A percentile compares a stretch with the other conserved stretches of the same genome.
Conservation (phyloP, 2,329 filamentous ascomycete species). For the Botrytis elliptica region DNA sequence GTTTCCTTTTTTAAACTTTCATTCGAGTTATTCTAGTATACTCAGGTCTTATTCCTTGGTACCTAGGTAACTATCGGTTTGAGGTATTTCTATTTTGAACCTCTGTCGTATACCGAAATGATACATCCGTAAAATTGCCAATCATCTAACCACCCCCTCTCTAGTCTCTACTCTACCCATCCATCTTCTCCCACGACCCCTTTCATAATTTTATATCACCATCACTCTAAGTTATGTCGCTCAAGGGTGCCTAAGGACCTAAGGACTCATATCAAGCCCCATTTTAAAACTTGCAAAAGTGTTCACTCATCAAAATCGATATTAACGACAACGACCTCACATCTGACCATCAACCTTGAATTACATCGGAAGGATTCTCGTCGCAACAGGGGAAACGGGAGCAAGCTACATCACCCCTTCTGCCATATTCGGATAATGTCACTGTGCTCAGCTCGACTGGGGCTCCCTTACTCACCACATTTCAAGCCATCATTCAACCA, state of each 20-base stretch:
- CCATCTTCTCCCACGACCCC: background rate
- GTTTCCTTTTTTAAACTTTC: conserved; percentile 1
- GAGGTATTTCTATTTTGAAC: background rate
- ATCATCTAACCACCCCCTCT: background rate
- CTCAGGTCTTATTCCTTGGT: background rate
- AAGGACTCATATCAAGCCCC: background rate
- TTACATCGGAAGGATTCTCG: background rate
- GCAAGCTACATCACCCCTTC: background rate
- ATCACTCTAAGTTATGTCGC: too few species aligned
- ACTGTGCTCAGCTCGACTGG: conserved; percentile 2
- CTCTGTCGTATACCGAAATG: background rate
- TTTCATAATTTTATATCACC: background rate
- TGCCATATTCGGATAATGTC: background rate
- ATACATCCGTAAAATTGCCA: conserved; percentile 1
- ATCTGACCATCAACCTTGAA: background rate
- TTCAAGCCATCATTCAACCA: background rate
- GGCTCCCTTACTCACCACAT: background rate
- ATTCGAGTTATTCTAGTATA: background rate
- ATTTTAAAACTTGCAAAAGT: background rate
- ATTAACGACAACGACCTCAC: background rate
- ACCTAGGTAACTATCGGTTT: background rate
- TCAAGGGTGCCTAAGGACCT: background rate
- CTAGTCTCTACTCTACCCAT: background rate
- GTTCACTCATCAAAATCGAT: background rate
- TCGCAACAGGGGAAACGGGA: background rate